A percentile compares a stretch with the other conserved stretches of the same genome.
Conservation (phyloP, 495 filamentous ascomycete genomes). For the Penicillium simplicissimum region DNA sequence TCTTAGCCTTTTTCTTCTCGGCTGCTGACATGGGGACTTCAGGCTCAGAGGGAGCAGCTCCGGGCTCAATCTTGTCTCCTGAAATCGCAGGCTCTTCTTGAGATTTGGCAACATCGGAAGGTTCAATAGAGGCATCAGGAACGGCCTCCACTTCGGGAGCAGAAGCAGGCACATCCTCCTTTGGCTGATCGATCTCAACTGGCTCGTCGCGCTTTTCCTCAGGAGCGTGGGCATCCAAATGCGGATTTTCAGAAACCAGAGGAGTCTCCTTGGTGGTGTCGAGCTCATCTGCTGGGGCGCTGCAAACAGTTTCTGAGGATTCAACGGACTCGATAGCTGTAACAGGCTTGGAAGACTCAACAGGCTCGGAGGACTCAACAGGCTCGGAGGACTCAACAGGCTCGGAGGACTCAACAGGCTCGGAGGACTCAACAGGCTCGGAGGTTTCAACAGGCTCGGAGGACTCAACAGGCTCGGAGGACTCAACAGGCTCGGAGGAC, state of each 20-base stretch:
- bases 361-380: neutral
- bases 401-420: neutral
- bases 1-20: conserved; percentile 46
- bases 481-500: neutral
- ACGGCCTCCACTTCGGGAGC: neutral
- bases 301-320: neutral
- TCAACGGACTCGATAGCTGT: neutral
- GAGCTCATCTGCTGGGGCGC: neutral
- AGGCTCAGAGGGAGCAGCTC: conserved; percentile 8
- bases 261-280: conserved; percentile 1
- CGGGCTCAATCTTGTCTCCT: conserved; percentile 3
- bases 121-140: neutral
- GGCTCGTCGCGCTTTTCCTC: conserved; percentile 2
- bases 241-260: neutral
- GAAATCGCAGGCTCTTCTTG: neutral
- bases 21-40: conserved; percentile 23
- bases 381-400: neutral
- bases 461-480: no score
- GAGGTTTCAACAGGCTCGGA: neutral
- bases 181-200: neutral
- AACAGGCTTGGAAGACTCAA: neutral
- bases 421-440: no score
- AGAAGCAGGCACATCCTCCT: neutral
- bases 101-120: neutral
- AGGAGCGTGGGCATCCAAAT: neutral